Base-by-base conservation (phyloP, 208 protist species). In the Leptomonas pyrrhocoris region DNA sequence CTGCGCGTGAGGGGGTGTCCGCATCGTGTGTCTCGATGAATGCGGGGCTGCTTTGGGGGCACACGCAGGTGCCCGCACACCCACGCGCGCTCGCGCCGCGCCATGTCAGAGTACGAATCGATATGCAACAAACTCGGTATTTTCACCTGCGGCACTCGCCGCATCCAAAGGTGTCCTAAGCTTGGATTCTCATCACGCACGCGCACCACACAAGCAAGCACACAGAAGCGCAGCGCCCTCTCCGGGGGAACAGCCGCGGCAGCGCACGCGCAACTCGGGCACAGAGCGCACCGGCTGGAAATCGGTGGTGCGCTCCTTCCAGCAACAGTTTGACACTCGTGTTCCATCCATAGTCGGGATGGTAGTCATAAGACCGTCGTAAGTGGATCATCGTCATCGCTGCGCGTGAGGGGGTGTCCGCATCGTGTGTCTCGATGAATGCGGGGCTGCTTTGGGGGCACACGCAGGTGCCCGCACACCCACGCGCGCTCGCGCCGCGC, bases 81-180 rank as follows among this genome's bases (percentile, higher is more conserved):
- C n/a, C n/a, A n/a, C n/a, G n/a, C n/a, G n/a, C n/a, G n/a, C n/a
- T n/a, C n/a, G n/a, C n/a, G n/a, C n/a, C n/a, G n/a, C n/a, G n/a
- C n/a, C n/a, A n/a, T n/a, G n/a, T n/a, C 78, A 83, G 78, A 60
- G 77, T 82, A 82, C 77, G 77, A 82, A 82, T 77, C 77, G 77
- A 82, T 58, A 53, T 74, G 59, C 58, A 64, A 74, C 70, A 73
- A 82, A 78, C 62, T 73, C 42, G 69, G 31, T 74, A 7, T 68
- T 82, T 82, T 82, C 73, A 77, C 71, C 60, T 79, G 72, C 65
- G 42, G 61, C 55, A 53, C 57, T 57, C 27, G 54, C 72, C 67
- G 58, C 77, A 82, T 82, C 77, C 77, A 82, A 82, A 79, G 77
- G 77, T 82, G 77, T 82, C 77, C 77, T 82, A 82, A 81, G 66